Percentiles rank a stretch among this genome's conserved stretches.
These are phyloP conservation scores for Fusarium irregulare DNA, from an alignment of 2,329 filamentous ascomycete species.

Conservation along the genomic window DNA sequence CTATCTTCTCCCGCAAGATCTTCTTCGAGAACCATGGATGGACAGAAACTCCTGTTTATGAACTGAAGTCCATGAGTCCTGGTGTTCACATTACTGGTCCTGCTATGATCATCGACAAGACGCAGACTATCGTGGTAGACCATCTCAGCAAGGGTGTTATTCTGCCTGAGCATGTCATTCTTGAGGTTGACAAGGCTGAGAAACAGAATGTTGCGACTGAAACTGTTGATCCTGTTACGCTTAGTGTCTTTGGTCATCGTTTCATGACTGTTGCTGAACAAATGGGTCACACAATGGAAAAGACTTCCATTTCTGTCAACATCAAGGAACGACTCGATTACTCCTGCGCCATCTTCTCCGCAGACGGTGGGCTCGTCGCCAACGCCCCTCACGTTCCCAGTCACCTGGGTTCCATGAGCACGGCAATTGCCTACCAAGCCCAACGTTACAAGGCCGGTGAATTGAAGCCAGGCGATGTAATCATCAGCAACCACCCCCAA, in stretches of 20 bases:
- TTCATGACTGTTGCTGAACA: constrained; percentile 88
- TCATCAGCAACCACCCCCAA: constrained; percentile 46
- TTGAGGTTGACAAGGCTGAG: constrained; percentile 47
- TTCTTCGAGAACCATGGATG: constrained; percentile 46
- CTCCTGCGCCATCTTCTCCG: constrained; percentile 80
- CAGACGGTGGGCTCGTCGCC: constrained; percentile 57
- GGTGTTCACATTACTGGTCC: constrained; percentile 61
- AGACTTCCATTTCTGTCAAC: constrained; percentile 80
- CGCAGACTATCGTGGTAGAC: constrained; percentile 80
- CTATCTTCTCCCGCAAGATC: constrained; percentile 38
- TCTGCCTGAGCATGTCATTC: constrained; percentile 50
- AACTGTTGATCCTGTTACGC: constrained; percentile 76
- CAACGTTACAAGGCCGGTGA: constrained; percentile 36
- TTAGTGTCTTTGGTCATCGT: constrained; percentile 80
- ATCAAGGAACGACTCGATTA: constrained; percentile 85
- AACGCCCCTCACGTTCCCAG: constrained; percentile 39
- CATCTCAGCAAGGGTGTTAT: constrained; percentile 49
- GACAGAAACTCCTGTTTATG: constrained; percentile 44
- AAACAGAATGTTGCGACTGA: constrained; percentile 31
- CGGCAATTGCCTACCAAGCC: constrained; percentile 38
- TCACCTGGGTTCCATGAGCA: constrained; percentile 40
- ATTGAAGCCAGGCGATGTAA: constrained; percentile 37
- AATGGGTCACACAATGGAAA: constrained; percentile 81
- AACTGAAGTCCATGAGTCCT: constrained; percentile 35
- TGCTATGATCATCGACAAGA: constrained; percentile 77